Evolutionary conservation across 306 rosid genomes (phyloP).

Genomic region (Quercus suber): DNA sequence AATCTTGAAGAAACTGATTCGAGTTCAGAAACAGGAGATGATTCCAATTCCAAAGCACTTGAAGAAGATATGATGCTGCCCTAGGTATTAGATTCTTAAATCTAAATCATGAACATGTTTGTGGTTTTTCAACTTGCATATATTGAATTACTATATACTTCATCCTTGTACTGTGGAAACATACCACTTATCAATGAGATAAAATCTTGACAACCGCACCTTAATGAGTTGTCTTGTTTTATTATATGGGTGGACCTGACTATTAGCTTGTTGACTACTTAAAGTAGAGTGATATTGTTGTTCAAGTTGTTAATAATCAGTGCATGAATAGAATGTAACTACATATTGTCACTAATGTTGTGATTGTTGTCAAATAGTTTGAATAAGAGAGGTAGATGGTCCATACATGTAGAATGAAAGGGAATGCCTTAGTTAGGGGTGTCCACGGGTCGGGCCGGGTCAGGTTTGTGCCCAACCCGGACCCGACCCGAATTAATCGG

Average conservation of each 20-base stretch:
- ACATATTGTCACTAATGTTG: neutral
- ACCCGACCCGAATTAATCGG: too few relatives aligned
- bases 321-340: neutral
- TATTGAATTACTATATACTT: neutral
- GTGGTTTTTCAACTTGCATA: neutral
- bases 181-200: neutral
- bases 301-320: neutral
- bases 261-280: neutral
- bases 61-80: too few relatives aligned
- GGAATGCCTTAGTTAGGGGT: neutral
- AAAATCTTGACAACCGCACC: neutral
- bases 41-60: too few relatives aligned
- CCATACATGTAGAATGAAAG: too few relatives aligned
- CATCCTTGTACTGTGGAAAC: neutral
- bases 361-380: neutral
- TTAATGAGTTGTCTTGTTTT: neutral
- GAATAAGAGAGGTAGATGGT: neutral
- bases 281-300: neutral
- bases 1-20: too few relatives aligned
- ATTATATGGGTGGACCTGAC: neutral
- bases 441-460: too few relatives aligned
- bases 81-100: too few relatives aligned
- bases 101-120: too few relatives aligned
- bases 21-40: too few relatives aligned
- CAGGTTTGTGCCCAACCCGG: too few relatives aligned